A percentile compares a stretch with the other conserved stretches of the same genome.
phyloP scores from a whole-genome alignment of 2,329 filamentous ascomycete genomes.

The Colletotrichum truncatum region DNA sequence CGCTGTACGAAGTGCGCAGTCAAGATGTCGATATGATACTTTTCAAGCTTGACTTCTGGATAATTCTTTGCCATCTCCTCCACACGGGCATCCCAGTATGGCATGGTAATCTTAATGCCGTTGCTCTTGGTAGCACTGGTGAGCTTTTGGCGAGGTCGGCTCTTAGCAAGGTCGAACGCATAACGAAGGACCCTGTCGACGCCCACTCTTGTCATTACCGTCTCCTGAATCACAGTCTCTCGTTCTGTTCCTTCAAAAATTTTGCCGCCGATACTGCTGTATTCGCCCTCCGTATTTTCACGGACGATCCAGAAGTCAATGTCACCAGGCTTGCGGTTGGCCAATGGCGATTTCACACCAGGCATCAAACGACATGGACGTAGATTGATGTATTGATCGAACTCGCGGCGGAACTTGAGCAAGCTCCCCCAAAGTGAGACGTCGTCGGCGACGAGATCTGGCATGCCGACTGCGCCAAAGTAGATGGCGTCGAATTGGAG shows the following conservation, averaged over 20 bases:
- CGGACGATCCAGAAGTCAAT: slow-evolving; percentile 74
- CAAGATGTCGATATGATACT: slow-evolving; percentile 76
- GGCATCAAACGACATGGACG: slow-evolving; percentile 69
- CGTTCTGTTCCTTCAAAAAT: slow-evolving; percentile 66
- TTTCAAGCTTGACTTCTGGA: slow-evolving; percentile 68
- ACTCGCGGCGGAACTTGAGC: slow-evolving; percentile 69
- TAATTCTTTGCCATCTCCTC: slow-evolving; percentile 63
- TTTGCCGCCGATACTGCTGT: slow-evolving; percentile 71
- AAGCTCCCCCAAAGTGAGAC: slow-evolving; percentile 73
- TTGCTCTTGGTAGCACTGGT: slow-evolving; percentile 75
- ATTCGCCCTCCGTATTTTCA: slow-evolving; percentile 74
- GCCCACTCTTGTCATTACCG: slow-evolving; percentile 69
- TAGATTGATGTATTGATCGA: slow-evolving; percentile 75
- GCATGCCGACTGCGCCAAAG: slow-evolving; percentile 72
- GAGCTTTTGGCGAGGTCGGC: slow-evolving; percentile 63
- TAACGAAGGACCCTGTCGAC: slow-evolving; percentile 70
- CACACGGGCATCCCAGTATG: slow-evolving; percentile 73
- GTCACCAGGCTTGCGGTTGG: slow-evolving; percentile 59
- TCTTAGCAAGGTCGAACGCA: slow-evolving; percentile 68
- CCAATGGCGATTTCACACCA: slow-evolving; percentile 66
- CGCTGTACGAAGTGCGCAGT: slow-evolving; percentile 71
- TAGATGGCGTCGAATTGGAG: slow-evolving; percentile 65
- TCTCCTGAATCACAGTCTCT: slow-evolving; percentile 70
- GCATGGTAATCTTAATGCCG: slow-evolving; percentile 73
- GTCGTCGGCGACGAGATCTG: slow-evolving; percentile 67